Percentiles rank a stretch among this genome's conserved stretches.
phyloP scores from a whole-genome alignment of 257 asterid species.

The Solanum tarapatanum region DNA sequence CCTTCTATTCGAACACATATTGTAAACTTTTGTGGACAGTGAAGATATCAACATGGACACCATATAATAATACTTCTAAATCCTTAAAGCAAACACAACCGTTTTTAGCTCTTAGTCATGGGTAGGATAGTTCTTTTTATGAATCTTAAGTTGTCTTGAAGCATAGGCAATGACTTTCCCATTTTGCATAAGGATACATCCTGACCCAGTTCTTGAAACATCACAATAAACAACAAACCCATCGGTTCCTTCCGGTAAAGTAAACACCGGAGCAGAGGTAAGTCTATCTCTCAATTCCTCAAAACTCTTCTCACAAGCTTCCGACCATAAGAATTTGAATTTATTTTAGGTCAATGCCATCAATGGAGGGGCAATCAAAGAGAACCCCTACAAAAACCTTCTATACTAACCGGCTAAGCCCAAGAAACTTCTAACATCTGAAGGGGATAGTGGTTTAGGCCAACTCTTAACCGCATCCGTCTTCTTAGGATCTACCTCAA shows the following conservation, averaged over 20 bases:
- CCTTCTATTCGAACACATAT: background rate
- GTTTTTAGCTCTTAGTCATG: background rate
- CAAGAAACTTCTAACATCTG: background rate
- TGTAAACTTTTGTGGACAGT: background rate
- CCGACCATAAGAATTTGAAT: background rate
- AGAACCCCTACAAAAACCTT: too few species aligned
- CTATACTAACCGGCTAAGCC: background rate
- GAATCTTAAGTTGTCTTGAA: too few species aligned
- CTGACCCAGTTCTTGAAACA: background rate
- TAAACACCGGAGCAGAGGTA: background rate
- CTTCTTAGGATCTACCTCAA: background rate
- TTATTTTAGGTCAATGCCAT: background rate
- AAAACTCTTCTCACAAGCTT: background rate
- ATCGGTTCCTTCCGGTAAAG: background rate
- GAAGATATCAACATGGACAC: background rate
- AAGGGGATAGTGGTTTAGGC: background rate
- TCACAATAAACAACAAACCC: background rate
- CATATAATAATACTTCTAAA: too few species aligned
- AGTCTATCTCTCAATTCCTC: too few species aligned
- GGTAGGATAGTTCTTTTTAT: background rate
- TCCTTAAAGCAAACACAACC: background rate
- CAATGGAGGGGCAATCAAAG: background rate
- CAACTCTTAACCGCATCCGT: background rate
- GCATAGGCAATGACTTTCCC: too few species aligned
- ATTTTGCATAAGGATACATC: too few species aligned